A percentile compares a stretch with the other conserved stretches of the same genome.
Evolutionary conservation across 495 filamentous ascomycete species (phyloP).

Genomic region (Podospora anserina): DNA sequence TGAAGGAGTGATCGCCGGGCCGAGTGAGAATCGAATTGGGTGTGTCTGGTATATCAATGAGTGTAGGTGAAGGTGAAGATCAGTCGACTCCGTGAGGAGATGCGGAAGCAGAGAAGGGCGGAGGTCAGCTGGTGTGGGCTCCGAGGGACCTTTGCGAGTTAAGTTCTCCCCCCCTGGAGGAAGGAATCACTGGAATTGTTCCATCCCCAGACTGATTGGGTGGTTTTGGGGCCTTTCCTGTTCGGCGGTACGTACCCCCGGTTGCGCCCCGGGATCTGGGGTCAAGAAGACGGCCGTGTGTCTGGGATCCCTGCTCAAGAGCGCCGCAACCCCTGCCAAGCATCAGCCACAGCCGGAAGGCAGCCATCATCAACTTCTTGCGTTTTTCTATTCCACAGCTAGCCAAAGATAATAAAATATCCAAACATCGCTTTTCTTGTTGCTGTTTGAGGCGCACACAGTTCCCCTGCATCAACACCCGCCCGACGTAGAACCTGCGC

Average conservation of each 20-base stretch:
- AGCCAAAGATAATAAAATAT: no score
- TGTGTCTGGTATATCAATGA: slow-evolving; percentile 7
- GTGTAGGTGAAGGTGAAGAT: slow-evolving; percentile 9
- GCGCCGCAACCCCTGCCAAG: slow-evolving; percentile 8
- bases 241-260: slow-evolving; percentile 1
- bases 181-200: not conserved
- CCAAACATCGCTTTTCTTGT: not conserved
- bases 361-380: not conserved
- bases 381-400: not conserved
- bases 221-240: not conserved
- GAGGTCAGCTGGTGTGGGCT: not conserved
- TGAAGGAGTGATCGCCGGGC: slow-evolving; percentile 17
- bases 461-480: not conserved
- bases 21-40: slow-evolving; percentile 13
- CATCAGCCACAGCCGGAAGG: not conserved
- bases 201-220: not conserved
- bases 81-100: slow-evolving; percentile 15
- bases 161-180: slow-evolving; percentile 4
- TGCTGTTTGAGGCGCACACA: not conserved
- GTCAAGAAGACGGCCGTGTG: not conserved
- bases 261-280: slow-evolving; percentile 2
- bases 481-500: not conserved
- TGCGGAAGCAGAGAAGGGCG: slow-evolving; percentile 6
- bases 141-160: slow-evolving; percentile 12
- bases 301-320: not conserved